phyloP scores from a whole-genome alignment of 73 alveolate genomes.

The Paramecium primaurelia region DNA sequence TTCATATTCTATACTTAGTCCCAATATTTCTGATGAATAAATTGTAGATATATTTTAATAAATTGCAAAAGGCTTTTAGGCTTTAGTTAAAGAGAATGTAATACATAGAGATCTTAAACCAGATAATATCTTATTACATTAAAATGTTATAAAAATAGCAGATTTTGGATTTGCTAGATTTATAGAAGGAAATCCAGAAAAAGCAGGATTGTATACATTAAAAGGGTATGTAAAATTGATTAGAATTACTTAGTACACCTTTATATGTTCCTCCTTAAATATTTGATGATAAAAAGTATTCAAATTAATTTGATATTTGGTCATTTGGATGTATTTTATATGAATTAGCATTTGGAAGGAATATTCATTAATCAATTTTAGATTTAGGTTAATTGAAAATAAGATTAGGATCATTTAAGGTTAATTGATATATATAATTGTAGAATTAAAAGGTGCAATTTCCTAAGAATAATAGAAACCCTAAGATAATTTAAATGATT shows the following conservation, averaged over 20 bases:
- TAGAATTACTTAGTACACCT: conserved; percentile 45
- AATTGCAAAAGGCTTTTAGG: conserved; percentile 69
- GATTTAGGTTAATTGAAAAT: neutral
- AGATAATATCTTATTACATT: conserved; percentile 68
- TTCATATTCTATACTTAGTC: neutral
- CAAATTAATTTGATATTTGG: conserved; percentile 68
- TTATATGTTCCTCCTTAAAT: conserved; percentile 70
- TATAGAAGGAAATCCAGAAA: conserved; percentile 35
- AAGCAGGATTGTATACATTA: conserved; percentile 37
- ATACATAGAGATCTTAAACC: conserved; percentile 82
- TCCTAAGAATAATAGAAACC: neutral
- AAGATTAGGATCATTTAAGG: neutral
- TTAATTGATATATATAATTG: neutral
- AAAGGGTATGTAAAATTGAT: conserved; percentile 23
- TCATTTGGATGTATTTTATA: conserved; percentile 29
- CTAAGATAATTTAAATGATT: neutral
- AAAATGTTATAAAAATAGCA: conserved; percentile 33
- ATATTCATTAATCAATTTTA: neutral
- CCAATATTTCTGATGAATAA: conserved; percentile 64
- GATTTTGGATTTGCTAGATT: conserved; percentile 67
- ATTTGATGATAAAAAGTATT: conserved; percentile 52
- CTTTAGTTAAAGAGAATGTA: conserved; percentile 61
- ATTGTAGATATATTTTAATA: conserved; percentile 70
- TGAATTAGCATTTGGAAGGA: neutral
- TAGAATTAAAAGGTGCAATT: neutral